Evolutionary conservation across 371 early-diverging fungal species (phyloP).

Genomic region (Lichtheimia ornata): DNA sequence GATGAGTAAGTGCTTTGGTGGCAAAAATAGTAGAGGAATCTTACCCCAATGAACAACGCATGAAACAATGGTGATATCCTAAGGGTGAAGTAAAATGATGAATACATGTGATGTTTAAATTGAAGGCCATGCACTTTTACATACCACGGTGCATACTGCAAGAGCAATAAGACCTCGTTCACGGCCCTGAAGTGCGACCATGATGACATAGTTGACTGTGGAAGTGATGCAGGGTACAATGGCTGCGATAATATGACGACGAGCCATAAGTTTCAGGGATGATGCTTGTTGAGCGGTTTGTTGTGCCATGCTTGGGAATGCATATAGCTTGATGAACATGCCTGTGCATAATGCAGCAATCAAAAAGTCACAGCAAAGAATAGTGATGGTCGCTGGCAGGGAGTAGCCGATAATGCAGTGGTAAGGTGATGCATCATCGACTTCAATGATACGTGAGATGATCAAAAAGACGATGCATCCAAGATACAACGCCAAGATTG

Average conservation of each 20-base stretch:
- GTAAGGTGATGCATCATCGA: conserved; percentile 28
- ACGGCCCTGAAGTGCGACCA: conserved; percentile 32
- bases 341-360: conserved; percentile 35
- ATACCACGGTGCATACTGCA: conserved; percentile 34
- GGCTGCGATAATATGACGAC: conserved; percentile 46
- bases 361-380: conserved; percentile 51
- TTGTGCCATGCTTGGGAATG: conserved; percentile 35
- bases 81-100: conserved; percentile 1
- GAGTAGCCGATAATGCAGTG: conserved; percentile 49
- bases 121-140: not conserved
- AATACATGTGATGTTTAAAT: not conserved
- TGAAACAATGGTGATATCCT: conserved; percentile 33
- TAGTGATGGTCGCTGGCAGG: conserved; percentile 41
- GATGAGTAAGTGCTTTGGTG: too few species aligned
- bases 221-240: conserved; percentile 32
- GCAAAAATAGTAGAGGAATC: not conserved
- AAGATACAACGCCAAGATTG: conserved; percentile 32
- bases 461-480: conserved; percentile 51
- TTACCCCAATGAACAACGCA: conserved; percentile 45
- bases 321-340: conserved; percentile 48
- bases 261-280: conserved; percentile 49
- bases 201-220: conserved; percentile 38
- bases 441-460: conserved; percentile 26
- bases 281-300: conserved; percentile 34
- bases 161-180: conserved; percentile 45